phyloP scores from a whole-genome alignment of 345 rosid species.

The Citrus australasica region DNA sequence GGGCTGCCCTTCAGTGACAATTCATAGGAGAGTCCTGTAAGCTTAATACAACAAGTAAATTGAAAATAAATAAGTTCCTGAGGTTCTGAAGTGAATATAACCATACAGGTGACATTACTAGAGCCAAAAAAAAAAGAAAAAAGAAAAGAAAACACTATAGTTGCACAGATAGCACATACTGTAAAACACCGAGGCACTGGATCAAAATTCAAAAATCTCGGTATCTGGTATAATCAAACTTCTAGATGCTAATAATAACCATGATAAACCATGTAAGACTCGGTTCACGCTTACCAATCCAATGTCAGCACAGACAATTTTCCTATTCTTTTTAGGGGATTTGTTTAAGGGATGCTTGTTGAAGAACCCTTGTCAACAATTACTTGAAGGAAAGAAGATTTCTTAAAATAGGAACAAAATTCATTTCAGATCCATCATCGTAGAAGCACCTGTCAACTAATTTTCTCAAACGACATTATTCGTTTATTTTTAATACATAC shows the following conservation, averaged over 20 bases:
- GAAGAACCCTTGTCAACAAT: not conserved
- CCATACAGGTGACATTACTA: conserved; percentile 4
- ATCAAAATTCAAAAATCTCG: not conserved
- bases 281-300: not conserved
- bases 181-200: not conserved
- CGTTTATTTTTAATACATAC: not conserved
- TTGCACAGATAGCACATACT: not conserved
- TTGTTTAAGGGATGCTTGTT: not conserved
- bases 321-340: not conserved
- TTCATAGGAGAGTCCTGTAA: conserved; percentile 45
- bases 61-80: not conserved
- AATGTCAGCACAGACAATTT: not conserved
- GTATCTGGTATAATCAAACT: not conserved
- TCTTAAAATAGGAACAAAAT: not conserved
- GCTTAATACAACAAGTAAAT: conserved; percentile 31
- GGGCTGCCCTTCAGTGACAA: conserved; percentile 77
- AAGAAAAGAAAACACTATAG: not conserved
- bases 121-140: not conserved
- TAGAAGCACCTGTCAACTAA: not conserved
- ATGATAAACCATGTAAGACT: not conserved
- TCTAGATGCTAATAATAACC: not conserved
- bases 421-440: not conserved
- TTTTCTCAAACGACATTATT: not conserved
- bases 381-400: not conserved
- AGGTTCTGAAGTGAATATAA: not conserved